These are phyloP conservation scores for Kingdonia uniflora DNA, from an alignment of 164 flowering plant genomes.

Conservation along the genomic window DNA sequence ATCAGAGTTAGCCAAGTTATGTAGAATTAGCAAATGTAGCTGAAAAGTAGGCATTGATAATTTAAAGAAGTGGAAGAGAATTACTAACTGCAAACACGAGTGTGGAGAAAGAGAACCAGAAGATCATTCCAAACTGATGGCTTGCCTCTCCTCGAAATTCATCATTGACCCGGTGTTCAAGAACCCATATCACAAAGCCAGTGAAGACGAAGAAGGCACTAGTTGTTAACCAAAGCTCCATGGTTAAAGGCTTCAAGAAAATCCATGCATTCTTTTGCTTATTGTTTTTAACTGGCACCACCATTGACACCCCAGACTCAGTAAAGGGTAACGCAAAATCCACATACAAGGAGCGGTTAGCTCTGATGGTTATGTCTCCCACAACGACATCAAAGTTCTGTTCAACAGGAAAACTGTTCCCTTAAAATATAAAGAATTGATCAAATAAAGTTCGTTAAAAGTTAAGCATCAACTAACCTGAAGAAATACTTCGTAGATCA, in stretches of 20 bases:
- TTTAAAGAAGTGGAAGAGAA: slow-evolving; percentile 7
- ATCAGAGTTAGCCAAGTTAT: too few relatives aligned
- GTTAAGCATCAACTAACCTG: background rate
- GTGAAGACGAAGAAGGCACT: slow-evolving; percentile 4
- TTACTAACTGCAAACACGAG: slow-evolving; percentile 15
- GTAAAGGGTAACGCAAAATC: slow-evolving; percentile 1
- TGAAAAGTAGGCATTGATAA: too few relatives aligned
- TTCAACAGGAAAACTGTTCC: background rate
- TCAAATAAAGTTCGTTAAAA: background rate
- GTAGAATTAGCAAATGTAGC: background rate
- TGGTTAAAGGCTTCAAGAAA: too few relatives aligned
- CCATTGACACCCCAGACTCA: slow-evolving; percentile 2
- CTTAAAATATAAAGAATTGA: background rate
- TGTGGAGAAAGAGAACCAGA: slow-evolving; percentile 8
- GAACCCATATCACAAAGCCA: too few relatives aligned
- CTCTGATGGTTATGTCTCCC: background rate
- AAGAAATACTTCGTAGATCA: background rate
- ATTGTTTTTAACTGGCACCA: background rate
- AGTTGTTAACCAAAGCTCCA: too few relatives aligned
- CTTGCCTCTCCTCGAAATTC: background rate
- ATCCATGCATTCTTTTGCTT: too few relatives aligned
- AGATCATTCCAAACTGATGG: slow-evolving; percentile 4
- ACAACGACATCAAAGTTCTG: background rate
- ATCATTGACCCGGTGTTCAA: background rate
- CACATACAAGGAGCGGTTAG: background rate